Evolutionary conservation across 108 stramenopile species (phyloP), one percentile per base, ranked within the genome.

Genomic region (Hondaea fermentalgiana): DNA sequence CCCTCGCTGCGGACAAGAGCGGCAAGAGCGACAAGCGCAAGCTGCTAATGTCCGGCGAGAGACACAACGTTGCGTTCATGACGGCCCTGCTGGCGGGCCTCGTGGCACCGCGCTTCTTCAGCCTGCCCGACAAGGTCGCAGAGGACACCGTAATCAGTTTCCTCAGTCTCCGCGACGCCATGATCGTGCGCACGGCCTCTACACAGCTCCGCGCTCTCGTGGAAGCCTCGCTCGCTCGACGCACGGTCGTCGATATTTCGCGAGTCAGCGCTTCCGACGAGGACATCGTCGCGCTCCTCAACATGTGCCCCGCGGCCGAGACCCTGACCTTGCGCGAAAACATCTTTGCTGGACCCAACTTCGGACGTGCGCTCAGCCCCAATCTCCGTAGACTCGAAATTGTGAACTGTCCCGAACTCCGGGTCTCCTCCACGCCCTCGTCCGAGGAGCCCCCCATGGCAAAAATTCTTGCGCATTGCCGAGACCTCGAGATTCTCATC

Each of bases 1-100:
- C 35, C 35, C 35, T 35, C 35, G 35, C 35, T 35, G 35, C 35
- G 0, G 35, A 2, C 35, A 35, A 35, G 2, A 35, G 35, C 35
- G 35, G 35, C 35, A 35, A 35, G 35, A 35, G 35, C 35, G 35
- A 35, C 35, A 35, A 35, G 55, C 55, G 55, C 55, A 16, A 8
- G 55, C 55, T 69, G 35, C 64, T 69, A 14, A 14, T 14, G 10
- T 69, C 64, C 1, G 64, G 64, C 14, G 64, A 69, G 17, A 14
- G 64, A 14, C 64, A 69, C 51, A 47, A 53, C 3, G 51, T 83
- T 0, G 28, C 49, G 17, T 83, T 83, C 28, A 53, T 53, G 51
- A 83, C 76, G 76, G 76, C 76, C 19, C 25, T 83, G 45, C 76
- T 47, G 45, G 76, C 76, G 6, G 76, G 76, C 76, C 49, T 83